A percentile compares a stretch with the other conserved stretches of the same genome.
Evolutionary conservation across 148 eudicot species (phyloP).

Genomic region (Persicaria tinctoria): DNA sequence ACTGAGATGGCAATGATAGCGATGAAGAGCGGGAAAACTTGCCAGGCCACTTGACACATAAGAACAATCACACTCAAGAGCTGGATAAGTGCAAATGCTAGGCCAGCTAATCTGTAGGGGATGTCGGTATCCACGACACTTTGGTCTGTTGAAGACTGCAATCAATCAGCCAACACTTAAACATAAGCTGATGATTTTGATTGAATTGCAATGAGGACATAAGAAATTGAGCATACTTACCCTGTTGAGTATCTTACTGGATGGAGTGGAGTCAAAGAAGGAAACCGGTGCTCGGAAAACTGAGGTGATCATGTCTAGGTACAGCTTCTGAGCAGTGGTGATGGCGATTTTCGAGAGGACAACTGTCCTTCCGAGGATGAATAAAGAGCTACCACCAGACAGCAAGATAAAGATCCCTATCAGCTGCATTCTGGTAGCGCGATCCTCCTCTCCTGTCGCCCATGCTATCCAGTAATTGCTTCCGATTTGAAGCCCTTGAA

Average conservation of each 20-base stretch:
- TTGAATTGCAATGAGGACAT: neutral
- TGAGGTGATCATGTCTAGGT: slow-evolving; percentile 56
- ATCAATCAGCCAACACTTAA: neutral
- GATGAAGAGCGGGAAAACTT: slow-evolving; percentile 49
- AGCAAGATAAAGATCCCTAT: slow-evolving; percentile 51
- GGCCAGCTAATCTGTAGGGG: slow-evolving; percentile 88
- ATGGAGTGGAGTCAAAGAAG: slow-evolving; percentile 80
- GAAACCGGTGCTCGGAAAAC: slow-evolving; percentile 79
- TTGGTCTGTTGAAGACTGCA: slow-evolving; percentile 92
- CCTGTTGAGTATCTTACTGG: slow-evolving; percentile 81
- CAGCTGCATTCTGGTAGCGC: slow-evolving; percentile 38
- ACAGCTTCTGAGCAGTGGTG: slow-evolving; percentile 60
- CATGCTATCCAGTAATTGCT: slow-evolving; percentile 96
- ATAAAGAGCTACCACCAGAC: slow-evolving; percentile 74
- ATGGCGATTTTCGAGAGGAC: slow-evolving; percentile 78
- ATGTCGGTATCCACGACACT: slow-evolving; percentile 82
- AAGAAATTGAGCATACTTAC: slow-evolving; percentile 22
- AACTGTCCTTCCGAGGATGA: slow-evolving; percentile 74
- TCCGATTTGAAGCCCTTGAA: slow-evolving; percentile 67
- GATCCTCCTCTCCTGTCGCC: slow-evolving; percentile 58
- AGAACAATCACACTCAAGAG: slow-evolving; percentile 65
- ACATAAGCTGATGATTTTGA: neutral
- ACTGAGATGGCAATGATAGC: slow-evolving; percentile 57
- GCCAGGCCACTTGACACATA: slow-evolving; percentile 84
- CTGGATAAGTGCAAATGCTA: slow-evolving; percentile 86